Conservation (phyloP, 495 filamentous ascomycete genomes). For the Durotheca rogersii region DNA sequence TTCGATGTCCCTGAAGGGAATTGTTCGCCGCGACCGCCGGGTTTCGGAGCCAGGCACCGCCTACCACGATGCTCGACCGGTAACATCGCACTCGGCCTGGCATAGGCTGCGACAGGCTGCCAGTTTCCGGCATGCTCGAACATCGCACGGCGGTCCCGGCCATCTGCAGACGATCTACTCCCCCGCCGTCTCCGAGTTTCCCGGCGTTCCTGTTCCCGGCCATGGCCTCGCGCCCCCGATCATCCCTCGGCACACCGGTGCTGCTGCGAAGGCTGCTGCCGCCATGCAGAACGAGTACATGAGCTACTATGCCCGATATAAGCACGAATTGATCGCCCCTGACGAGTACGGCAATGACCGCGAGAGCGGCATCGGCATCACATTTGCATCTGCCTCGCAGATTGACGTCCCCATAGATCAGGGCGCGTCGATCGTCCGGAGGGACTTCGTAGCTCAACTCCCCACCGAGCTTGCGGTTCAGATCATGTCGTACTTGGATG, state of each 20-base stretch:
- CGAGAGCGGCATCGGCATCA: slow-evolving; percentile 80
- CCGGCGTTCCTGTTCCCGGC: slow-evolving; percentile 48
- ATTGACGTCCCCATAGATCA: slow-evolving; percentile 33
- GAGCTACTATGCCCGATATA: slow-evolving; percentile 20
- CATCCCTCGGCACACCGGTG: slow-evolving; percentile 58
- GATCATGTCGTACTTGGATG: slow-evolving; percentile 71
- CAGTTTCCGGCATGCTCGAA: slow-evolving; percentile 49
- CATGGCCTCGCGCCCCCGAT: slow-evolving; percentile 51
- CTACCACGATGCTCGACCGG: slow-evolving; percentile 42
- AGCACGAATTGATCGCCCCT: slow-evolving; percentile 30
- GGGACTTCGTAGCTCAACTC: slow-evolving; percentile 67
- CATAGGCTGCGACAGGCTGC: slow-evolving; percentile 50
- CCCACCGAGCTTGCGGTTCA: slow-evolving; percentile 73
- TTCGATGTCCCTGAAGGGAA: slow-evolving; percentile 51
- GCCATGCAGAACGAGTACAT: slow-evolving; percentile 64
- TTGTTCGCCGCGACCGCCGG: slow-evolving; percentile 49
- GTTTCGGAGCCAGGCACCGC: slow-evolving; percentile 39
- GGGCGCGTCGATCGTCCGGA: slow-evolving; percentile 28
- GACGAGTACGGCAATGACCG: slow-evolving; percentile 56
- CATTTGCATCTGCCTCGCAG: slow-evolving; percentile 53
- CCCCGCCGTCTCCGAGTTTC: slow-evolving; percentile 37
- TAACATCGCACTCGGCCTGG: slow-evolving; percentile 50
- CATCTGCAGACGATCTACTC: slow-evolving; percentile 38
- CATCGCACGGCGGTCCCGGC: slow-evolving; percentile 36
- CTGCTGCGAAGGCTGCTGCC: slow-evolving; percentile 68